A percentile compares a stretch with the other conserved stretches of the same genome.
These are phyloP conservation scores for Rutstroemia sp. DNA, from an alignment of 2,329 filamentous ascomycete genomes.

Conservation along the genomic window DNA sequence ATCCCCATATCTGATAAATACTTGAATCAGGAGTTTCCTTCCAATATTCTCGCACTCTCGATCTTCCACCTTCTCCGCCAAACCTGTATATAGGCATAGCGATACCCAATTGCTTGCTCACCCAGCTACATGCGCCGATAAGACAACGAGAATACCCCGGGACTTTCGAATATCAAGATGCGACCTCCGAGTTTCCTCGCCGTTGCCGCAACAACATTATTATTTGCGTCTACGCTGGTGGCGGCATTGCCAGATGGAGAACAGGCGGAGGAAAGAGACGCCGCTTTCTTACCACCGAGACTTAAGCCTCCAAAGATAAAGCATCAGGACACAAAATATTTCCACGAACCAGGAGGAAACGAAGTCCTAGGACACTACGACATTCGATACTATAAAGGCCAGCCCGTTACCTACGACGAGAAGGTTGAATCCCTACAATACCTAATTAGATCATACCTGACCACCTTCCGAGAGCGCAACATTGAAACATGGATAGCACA, in stretches of 20 bases:
- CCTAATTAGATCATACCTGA: conserved; percentile 68
- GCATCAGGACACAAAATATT: conserved; percentile 21
- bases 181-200: conserved; percentile 2
- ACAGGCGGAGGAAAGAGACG: background rate
- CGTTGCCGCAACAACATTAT: background rate
- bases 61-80: too few species aligned
- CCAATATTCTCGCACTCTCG: too few species aligned
- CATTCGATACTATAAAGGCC: conserved; percentile 55
- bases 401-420: conserved; percentile 56
- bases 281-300: background rate
- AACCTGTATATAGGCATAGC: too few species aligned
- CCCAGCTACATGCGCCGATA: too few species aligned
- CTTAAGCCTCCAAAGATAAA: background rate
- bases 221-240: background rate
- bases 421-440: conserved; percentile 59
- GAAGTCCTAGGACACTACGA: conserved; percentile 67
- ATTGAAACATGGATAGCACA: conserved; percentile 84
- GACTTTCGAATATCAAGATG: background rate
- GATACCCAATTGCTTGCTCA: too few species aligned
- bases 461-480: conserved; percentile 53
- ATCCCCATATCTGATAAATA: background rate
- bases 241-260: background rate
- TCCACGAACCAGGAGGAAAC: conserved; percentile 50
- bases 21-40: too few species aligned
- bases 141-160: too few species aligned